Base-by-base conservation (phyloP, 768 basidiomycete genomes). In the Pisolithus orientalis region DNA sequence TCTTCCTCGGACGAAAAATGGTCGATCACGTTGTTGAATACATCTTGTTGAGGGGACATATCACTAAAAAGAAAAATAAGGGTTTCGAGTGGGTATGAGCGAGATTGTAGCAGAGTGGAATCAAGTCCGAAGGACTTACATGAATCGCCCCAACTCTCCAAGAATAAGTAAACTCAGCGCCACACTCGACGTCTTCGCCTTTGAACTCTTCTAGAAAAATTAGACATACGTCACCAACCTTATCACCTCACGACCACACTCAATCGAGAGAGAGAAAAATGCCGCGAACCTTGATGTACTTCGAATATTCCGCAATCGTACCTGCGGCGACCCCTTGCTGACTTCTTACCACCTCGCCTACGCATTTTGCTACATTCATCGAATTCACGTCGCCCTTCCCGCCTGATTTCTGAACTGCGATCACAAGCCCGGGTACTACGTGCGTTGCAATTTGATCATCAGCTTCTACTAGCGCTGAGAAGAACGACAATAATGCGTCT, bases 121-220 rank as follows among this genome's bases (percentile, higher is more conserved):
- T 11, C 14, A n/a, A 25, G 7, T 32, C 11, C 11, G 17, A 39
- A 16, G 37, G 2, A 52, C 38, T 72, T 53, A 96, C 94, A 90
- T 84, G 61, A 84, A 85, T 32, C 94, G 85, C 31, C 95, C 96
- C 39, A 98, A 78, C 67, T 98, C 96, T 44, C 96, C 96, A 47
- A 98, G 75, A 39, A 92, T 86, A 13, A 96, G 74, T 50, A 98
- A 75, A 58, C 91, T 89, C 24, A 99, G 78, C 31, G 92, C 84
- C 6, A 91, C 77, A 39, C 84, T 74, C 1, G 81, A 75, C 16
- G 87, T 69, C 57, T 81, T 82, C 6, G 84, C 79, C 65, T 85
- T 87, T 8, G 84, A 80, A 0, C 71, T 65, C 46, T 74, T 74
- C 76, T 80, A 56, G 17, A 32, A 48, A 37, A 39, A 53, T 27